Conservation (phyloP, 306 rosid species). For the Prunus davidiana region DNA sequence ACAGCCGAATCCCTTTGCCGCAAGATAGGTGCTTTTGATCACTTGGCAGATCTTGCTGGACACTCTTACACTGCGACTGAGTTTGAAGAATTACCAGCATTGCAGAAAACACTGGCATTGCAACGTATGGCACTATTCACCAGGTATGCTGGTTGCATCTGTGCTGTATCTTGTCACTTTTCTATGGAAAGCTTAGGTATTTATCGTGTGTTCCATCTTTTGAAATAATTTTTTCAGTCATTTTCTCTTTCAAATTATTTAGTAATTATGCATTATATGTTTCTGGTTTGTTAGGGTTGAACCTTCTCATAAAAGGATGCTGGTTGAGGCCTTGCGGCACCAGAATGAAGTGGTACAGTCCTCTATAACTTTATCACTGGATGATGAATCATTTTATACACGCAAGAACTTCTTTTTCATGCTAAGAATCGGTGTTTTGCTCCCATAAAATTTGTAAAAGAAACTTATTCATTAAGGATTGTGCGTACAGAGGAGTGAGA, state of each 20-base stretch:
- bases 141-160: conserved; percentile 43
- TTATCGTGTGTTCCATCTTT: background rate
- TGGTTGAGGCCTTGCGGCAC: conserved; percentile 93
- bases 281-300: conserved; percentile 64
- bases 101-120: conserved; percentile 83
- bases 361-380: conserved; percentile 1
- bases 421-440: background rate
- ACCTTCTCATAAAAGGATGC: conserved; percentile 95
- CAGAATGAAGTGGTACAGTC: conserved; percentile 94
- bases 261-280: conserved; percentile 6
- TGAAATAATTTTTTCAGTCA: background rate
- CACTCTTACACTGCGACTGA: conserved; percentile 91
- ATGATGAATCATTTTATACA: background rate
- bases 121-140: conserved; percentile 92
- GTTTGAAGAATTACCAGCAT: conserved; percentile 88
- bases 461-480: background rate
- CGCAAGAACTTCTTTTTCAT: background rate
- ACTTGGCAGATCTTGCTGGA: conserved; percentile 66
- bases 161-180: background rate
- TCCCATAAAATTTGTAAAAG: background rate
- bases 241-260: background rate
- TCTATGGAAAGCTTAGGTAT: conserved; percentile 4
- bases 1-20: conserved; percentile 97
- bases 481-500: background rate
- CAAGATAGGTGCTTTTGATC: conserved; percentile 96